These are phyloP conservation scores for Penicillium taxi DNA, from an alignment of 495 filamentous ascomycete species.

Conservation along the genomic window DNA sequence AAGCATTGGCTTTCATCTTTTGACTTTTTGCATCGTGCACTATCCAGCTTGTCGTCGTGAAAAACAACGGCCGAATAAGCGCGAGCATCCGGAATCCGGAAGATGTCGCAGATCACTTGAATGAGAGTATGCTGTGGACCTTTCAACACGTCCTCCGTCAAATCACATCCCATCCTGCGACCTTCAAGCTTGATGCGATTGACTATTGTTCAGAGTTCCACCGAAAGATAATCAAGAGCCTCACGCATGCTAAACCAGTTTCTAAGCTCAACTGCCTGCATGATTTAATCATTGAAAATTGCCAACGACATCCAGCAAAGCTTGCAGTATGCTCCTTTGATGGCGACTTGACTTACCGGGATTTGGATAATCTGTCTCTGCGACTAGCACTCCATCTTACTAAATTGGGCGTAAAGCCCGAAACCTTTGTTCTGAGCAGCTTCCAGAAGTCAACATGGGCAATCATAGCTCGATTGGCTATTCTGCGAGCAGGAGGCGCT, in stretches of 20 bases:
- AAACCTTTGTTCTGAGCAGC: conserved; percentile 41
- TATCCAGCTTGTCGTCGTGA: too few species aligned
- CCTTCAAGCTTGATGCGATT: background rate
- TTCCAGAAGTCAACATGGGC: conserved; percentile 49
- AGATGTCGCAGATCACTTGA: too few species aligned
- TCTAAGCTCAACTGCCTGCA: background rate
- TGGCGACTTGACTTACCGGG: conserved; percentile 12
- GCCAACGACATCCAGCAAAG: background rate
- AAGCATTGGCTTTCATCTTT: too few species aligned
- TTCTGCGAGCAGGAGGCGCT: conserved; percentile 45
- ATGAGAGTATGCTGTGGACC: background rate
- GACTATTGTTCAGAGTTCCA: background rate
- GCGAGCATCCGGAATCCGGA: too few species aligned
- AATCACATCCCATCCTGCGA: background rate
- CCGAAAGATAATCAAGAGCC: background rate
- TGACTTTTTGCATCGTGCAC: too few species aligned
- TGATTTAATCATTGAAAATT: background rate
- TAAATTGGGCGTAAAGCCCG: conserved; percentile 24
- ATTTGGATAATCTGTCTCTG: conserved; percentile 7
- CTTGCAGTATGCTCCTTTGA: conserved; percentile 15
- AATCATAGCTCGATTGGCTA: conserved; percentile 33
- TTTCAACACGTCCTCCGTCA: background rate
- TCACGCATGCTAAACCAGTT: background rate
- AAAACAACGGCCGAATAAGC: too few species aligned
- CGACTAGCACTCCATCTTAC: conserved; percentile 10